A percentile compares a stretch with the other conserved stretches of the same genome.
Conservation (phyloP, 768 basidiomycete genomes). For the Cyclocybe cylindracea region DNA sequence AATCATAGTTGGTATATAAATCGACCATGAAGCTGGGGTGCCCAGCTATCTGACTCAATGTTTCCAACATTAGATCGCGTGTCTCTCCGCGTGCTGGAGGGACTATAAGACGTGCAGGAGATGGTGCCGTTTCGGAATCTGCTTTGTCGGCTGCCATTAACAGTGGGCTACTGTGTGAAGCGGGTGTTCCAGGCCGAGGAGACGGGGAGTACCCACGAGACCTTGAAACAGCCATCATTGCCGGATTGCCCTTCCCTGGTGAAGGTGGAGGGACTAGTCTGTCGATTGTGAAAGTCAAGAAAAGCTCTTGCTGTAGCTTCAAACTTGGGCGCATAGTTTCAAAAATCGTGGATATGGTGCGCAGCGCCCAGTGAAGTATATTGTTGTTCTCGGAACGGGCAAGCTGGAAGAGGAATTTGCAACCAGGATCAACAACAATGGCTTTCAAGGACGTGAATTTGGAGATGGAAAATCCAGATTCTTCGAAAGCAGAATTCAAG, state of each 20-base stretch:
- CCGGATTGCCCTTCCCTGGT: conserved; percentile 26
- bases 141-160: conserved; percentile 39
- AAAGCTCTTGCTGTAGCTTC: conserved; percentile 94
- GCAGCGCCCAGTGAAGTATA: conserved; percentile 78
- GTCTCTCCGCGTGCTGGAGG: conserved; percentile 85
- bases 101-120: conserved; percentile 59
- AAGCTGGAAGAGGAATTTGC: conserved; percentile 96
- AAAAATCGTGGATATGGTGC: conserved; percentile 86
- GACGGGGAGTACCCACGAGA: conserved; percentile 39
- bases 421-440: conserved; percentile 85
- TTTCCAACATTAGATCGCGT: conserved; percentile 88
- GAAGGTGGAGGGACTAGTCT: conserved; percentile 67
- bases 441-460: conserved; percentile 75
- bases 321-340: conserved; percentile 83
- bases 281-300: conserved; percentile 92
- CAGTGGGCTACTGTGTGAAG: conserved; percentile 33
- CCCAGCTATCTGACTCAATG: conserved; percentile 76
- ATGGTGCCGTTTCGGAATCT: conserved; percentile 39
- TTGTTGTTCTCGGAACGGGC: conserved; percentile 86
- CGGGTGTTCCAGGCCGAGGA: conserved; percentile 55
- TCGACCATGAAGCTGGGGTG: conserved; percentile 95
- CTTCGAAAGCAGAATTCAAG: conserved; percentile 86
- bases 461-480: conserved; percentile 74
- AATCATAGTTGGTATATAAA: conserved; percentile 95
- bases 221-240: conserved; percentile 24